Percentiles rank a stretch among this genome's conserved stretches.
Evolutionary conservation across 768 basidiomycete species (phyloP).

Genomic region (Hemileccinum impolitum): DNA sequence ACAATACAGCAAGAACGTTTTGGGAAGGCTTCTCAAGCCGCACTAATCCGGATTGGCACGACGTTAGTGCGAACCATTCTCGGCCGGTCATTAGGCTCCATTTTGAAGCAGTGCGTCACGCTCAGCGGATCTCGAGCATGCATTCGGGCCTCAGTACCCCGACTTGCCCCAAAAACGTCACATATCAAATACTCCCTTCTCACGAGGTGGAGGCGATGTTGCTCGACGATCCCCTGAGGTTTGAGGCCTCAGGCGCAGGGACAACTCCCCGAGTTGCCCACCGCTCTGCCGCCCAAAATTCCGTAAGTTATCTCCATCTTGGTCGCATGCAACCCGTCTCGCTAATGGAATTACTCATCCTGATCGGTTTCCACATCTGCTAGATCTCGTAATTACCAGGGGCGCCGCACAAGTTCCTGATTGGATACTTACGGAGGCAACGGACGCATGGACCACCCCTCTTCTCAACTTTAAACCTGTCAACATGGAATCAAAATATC

Average conservation of each 20-base stretch:
- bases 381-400: constrained; percentile 24
- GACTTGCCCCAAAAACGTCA: constrained; percentile 12
- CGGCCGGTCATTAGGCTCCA: constrained; percentile 11
- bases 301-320: constrained; percentile 17
- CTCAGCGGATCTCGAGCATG: constrained; percentile 20
- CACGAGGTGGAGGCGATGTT: constrained; percentile 11
- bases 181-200: constrained; percentile 18
- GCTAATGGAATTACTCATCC: constrained; percentile 21
- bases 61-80: constrained; percentile 20
- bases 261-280: constrained; percentile 4
- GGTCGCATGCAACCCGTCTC: constrained; percentile 9
- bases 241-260: constrained; percentile 6
- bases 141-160: constrained; percentile 21
- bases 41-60: constrained; percentile 25
- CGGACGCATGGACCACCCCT: constrained; percentile 13
- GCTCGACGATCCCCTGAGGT: constrained; percentile 12
- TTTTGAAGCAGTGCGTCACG: constrained; percentile 9
- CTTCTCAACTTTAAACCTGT: constrained; percentile 20
- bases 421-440: constrained; percentile 22
- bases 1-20: constrained; percentile 5
- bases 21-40: constrained; percentile 22
- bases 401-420: constrained; percentile 19
- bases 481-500: constrained; percentile 21
- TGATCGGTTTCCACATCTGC: constrained; percentile 19
- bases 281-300: constrained; percentile 13